Evolutionary conservation across 2,329 filamentous ascomycete genomes (phyloP).

Genomic region (Periconia macrospinosa): DNA sequence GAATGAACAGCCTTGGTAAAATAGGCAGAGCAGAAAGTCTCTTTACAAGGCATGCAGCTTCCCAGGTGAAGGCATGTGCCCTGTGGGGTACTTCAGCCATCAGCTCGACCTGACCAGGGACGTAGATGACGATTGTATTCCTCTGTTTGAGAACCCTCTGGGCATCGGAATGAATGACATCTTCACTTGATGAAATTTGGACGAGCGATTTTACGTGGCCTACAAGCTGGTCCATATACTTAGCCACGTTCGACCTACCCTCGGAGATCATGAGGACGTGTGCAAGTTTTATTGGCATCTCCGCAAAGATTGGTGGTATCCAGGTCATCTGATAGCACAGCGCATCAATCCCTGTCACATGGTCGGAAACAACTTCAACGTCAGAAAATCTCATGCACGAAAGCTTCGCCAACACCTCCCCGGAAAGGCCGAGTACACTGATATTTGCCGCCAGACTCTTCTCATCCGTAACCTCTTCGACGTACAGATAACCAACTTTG

Average conservation of each 20-base stretch:
- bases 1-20: constrained; percentile 29
- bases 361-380: constrained; percentile 38
- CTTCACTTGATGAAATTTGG: constrained; percentile 4
- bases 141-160: constrained; percentile 8
- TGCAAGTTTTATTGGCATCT: constrained; percentile 29
- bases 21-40: constrained; percentile 9
- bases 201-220: constrained; percentile 2
- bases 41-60: constrained; percentile 22
- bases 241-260: constrained; percentile 15
- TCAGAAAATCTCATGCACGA: constrained; percentile 44
- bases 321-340: constrained; percentile 45
- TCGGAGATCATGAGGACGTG: constrained; percentile 30
- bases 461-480: constrained; percentile 29
- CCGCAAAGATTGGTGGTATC: constrained; percentile 39
- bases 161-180: constrained; percentile 8
- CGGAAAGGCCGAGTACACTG: constrained; percentile 27
- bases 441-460: constrained; percentile 33
- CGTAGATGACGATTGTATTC: constrained; percentile 16
- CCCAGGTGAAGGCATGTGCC: constrained; percentile 21
- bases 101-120: constrained; percentile 12
- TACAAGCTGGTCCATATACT: constrained; percentile 20
- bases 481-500: constrained; percentile 41
- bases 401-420: constrained; percentile 36
- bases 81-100: constrained; percentile 10
- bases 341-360: constrained; percentile 25